Evolutionary conservation across 345 rosid genomes (phyloP).

Genomic region (Noccaea caerulescens): DNA sequence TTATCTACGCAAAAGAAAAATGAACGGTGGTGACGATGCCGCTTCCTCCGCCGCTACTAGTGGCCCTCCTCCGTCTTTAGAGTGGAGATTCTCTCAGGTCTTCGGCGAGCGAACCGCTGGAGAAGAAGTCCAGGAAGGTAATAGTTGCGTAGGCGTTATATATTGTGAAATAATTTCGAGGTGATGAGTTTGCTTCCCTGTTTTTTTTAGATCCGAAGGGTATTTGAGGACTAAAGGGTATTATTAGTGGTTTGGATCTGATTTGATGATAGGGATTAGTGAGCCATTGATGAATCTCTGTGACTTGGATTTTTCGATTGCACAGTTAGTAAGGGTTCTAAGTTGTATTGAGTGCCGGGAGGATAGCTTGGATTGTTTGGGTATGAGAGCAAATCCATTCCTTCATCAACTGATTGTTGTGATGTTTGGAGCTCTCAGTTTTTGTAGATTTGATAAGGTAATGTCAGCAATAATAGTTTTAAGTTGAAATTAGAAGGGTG

Average conservation of each 20-base stretch:
- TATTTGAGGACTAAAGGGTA: conserved; percentile 44
- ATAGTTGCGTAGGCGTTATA: not conserved
- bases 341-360: not conserved
- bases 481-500: conserved; percentile 4
- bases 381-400: not conserved
- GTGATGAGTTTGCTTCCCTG: not conserved
- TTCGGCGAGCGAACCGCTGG: conserved; percentile 92
- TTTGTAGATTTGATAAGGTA: conserved; percentile 7
- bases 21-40: conserved; percentile 69
- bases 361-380: conserved; percentile 10
- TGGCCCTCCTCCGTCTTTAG: conserved; percentile 61
- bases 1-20: conserved; percentile 42
- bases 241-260: conserved; percentile 62
- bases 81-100: conserved; percentile 96
- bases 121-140: conserved; percentile 91
- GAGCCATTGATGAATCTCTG: conserved; percentile 43
- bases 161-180: not conserved
- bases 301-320: conserved; percentile 20
- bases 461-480: not conserved
- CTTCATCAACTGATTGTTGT: not conserved
- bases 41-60: conserved; percentile 45
- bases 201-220: conserved; percentile 52
- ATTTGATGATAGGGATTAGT: conserved; percentile 51
- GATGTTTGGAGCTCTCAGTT: conserved; percentile 4
- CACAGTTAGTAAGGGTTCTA: conserved; percentile 33